Base-by-base conservation (phyloP, 345 rosid species). In the Aquilaria sinensis region DNA sequence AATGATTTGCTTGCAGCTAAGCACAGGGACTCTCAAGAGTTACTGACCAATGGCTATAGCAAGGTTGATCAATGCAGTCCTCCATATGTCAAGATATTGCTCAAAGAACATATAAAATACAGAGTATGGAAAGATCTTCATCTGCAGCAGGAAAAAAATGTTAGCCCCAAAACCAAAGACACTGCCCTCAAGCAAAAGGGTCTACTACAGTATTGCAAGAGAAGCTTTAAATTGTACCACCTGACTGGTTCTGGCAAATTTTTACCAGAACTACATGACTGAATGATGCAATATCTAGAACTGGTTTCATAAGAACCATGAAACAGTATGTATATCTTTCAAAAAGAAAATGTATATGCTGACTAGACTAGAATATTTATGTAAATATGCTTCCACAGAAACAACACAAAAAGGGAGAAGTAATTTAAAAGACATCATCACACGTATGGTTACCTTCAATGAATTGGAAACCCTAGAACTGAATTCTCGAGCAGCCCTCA, bases 71-170 rank as follows among this genome's bases (percentile, higher is more conserved):
- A 94, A 63, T 56, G 99, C 97, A 14, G 89, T 90, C 83, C 62
- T 94, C 99, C 99, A 94, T 77, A 94, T 94, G 71, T 88, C 83
- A 69, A 94, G 97, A 75, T 94, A 94, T 74, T 94, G 99, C 81
- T 94, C 99, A 61, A 94, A 94, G 79, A 83, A 94, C 95, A 94
- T 94, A 68, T 94, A 94, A 68, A 94, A 94, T 30, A 94, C 99
- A 3, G 99, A 94, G 66, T 94, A 90, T 63, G 99, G 99, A 76
- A 88, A 94, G 59, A 90, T 85, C 73, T 94, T 96, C 75, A 94
- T 85, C 99, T 94, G 96, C 73, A 81, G 5, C 56, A 70, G 64
- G 62, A 58, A 33, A 63, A 51, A 49, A 57, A 65, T 48, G 57
- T 63, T 32, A 41, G 41, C 37, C 34, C 15, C 32, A 48, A 12